Conservation (phyloP, 495 filamentous ascomycete genomes). For the Apodospora peruviana region DNA sequence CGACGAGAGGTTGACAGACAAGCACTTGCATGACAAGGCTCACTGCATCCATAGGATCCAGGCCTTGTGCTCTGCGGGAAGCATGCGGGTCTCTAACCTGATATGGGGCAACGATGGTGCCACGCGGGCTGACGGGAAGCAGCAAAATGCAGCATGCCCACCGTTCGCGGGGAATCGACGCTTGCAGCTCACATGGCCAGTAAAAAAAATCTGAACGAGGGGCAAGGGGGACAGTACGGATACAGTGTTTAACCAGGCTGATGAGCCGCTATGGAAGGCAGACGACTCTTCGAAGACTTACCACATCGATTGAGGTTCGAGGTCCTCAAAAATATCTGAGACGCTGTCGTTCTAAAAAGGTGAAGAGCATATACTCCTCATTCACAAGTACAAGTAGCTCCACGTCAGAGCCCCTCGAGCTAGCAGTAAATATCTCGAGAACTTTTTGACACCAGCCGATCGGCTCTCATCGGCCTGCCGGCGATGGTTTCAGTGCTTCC, state of each 20-base stretch:
- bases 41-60: not conserved
- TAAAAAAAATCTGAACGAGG: constrained; percentile 15
- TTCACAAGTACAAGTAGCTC: no score
- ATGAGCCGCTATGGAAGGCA: not conserved
- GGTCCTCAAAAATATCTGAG: no score
- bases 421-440: no score
- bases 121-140: constrained; percentile 7
- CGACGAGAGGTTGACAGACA: constrained; percentile 6
- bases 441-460: no score
- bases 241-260: constrained; percentile 9
- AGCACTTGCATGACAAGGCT: constrained; percentile 16
- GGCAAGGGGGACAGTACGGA: constrained; percentile 15
- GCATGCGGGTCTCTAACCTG: not conserved
- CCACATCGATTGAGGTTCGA: no score
- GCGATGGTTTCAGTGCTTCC: no score
- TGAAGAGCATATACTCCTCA: no score
- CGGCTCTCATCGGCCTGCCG: no score
- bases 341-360: no score
- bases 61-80: constrained; percentile 12
- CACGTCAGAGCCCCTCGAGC: no score
- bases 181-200: constrained; percentile 25
- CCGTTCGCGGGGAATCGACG: constrained; percentile 5
- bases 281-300: not conserved
- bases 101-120: constrained; percentile 2
- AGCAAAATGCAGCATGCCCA: not conserved